Evolutionary conservation across 164 flowering plant species (phyloP), one percentile per base, ranked within the genome.

Genomic region (Akebia trifoliata): DNA sequence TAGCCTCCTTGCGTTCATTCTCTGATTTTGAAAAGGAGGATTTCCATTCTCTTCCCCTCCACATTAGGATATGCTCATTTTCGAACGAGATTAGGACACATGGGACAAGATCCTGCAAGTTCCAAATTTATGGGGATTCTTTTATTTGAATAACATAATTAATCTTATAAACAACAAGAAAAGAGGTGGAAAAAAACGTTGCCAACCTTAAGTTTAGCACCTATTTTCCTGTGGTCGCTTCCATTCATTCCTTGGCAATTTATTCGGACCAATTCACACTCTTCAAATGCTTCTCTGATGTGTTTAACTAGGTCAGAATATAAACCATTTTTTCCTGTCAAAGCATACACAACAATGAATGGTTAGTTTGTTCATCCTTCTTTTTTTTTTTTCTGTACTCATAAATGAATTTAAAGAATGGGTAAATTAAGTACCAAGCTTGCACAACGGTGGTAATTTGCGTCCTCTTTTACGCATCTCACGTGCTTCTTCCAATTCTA

Each of bases 251-350:
- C 97, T 72, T 79, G 71, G 56, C 99, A 93, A 60, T 87, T 76
- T 36, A 93, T 81, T 29, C 84, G 75, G 32, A 81, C 97, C 65
- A 89, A 61, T 57, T 89, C 97, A 76, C 98, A 93, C 31, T 66
- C 98, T 78, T 87, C 95, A 76, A 89, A 93, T 60, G 97, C 95
- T 72, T 93, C 97, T 65, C 78, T 79, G 7, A 92, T 90, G 67
- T 76, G 54, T 15, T 60, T 70, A 12, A 72, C 88, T 17, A 93
- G 80, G 61, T 79, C 62, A 49, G 57, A 60, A 60, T 90, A 93
- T 2, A 87, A 86, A 40, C 97, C 97, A 71, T 87, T 90, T 74
- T 85, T 89, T 2, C 73, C 77, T 74, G 72, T 63, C 51, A 43
- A 63, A 54, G 45, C n/a, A 61, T 15, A 14, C n/a, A 59, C 15